Base-by-base conservation (phyloP, 106 monocot species). In the Allium cepa region DNA sequence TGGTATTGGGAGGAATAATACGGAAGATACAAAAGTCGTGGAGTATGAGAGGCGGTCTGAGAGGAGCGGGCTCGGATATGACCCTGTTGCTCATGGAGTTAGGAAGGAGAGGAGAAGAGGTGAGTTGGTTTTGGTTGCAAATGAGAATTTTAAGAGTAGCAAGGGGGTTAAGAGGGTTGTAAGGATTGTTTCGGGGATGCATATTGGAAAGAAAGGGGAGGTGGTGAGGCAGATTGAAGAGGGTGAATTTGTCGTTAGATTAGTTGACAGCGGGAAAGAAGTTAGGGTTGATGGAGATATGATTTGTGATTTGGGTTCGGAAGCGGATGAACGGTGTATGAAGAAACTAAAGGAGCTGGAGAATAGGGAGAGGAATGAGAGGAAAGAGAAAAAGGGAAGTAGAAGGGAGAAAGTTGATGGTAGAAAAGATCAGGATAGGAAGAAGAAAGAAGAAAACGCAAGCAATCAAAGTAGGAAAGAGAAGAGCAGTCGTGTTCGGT, bases 31-130 rank as follows among this genome's bases (percentile, higher is more conserved):
- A 26, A 84, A 84, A 59, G 69, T 90, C 55, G 79, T 85, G 8
- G 78, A 99, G 57, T 79, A 80, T 47, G 78, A 90, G 36, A 72
- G 79, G 15, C 67, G 90, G 72, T 76, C 75, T 3, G 99, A 85
- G 9, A 81, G 72, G 0, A 76, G 79, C 0, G 99, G 99, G 9
- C 56, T 99, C 2, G 99, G 99, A 8, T 93, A 82, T 56, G 50
- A 48, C 12, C 81, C 86, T 13, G 67, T 79, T 2, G 47, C 46
- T 7, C 56, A 69, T 1, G 52, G 7, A 12, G 52, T 66, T 12
- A 27, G 50, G 66, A 66, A 52, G 52, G 75, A 2, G 63, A 79
- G 61, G 74, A 76, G 60, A 48, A 45, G 68, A 63, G 47, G 50
- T 26, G 69, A 65, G 15, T 10, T 46, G 50, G 51, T 16, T 11